phyloP scores from a whole-genome alignment of 768 basidiomycete species.

The Boletus reticuloceps region DNA sequence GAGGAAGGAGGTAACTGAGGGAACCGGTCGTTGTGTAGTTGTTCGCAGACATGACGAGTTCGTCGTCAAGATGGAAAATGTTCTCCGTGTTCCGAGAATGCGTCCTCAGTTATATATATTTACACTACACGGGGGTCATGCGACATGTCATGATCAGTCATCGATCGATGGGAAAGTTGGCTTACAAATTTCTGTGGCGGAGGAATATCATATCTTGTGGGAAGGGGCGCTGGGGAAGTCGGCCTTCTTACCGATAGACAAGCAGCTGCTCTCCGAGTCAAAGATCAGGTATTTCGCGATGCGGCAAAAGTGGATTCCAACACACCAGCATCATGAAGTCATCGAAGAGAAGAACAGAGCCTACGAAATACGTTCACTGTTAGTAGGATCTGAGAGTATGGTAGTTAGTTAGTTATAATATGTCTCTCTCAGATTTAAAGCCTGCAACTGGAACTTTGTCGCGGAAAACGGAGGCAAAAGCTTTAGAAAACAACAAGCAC shows the following conservation, averaged over 20 bases:
- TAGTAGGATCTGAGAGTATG: too few species aligned
- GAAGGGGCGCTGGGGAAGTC: background rate
- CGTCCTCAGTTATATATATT: conserved; percentile 9
- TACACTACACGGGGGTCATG: background rate
- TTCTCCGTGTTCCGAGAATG: background rate
- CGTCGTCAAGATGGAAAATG: too few species aligned
- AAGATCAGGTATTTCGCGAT: too few species aligned
- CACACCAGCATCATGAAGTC: too few species aligned
- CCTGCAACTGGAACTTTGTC: too few species aligned
- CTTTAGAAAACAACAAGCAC: background rate
- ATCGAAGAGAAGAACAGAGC: too few species aligned
- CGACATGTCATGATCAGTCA: background rate
- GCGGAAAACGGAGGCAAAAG: background rate
- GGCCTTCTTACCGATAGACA: background rate
- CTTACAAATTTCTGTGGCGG: background rate
- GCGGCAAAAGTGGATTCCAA: too few species aligned
- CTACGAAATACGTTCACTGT: too few species aligned
- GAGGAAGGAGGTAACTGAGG: conserved; percentile 18
- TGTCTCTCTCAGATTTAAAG: too few species aligned
- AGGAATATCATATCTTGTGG: background rate
- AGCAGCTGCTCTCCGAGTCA: too few species aligned
- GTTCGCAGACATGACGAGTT: conserved; percentile 2
- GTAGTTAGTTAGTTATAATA: too few species aligned
- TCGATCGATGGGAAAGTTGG: background rate
- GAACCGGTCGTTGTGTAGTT: conserved; percentile 16